Evolutionary conservation across 2,329 filamentous ascomycete species (phyloP), one percentile per base, ranked within the genome.

Genomic region (Gaeumannomyces sp.): DNA sequence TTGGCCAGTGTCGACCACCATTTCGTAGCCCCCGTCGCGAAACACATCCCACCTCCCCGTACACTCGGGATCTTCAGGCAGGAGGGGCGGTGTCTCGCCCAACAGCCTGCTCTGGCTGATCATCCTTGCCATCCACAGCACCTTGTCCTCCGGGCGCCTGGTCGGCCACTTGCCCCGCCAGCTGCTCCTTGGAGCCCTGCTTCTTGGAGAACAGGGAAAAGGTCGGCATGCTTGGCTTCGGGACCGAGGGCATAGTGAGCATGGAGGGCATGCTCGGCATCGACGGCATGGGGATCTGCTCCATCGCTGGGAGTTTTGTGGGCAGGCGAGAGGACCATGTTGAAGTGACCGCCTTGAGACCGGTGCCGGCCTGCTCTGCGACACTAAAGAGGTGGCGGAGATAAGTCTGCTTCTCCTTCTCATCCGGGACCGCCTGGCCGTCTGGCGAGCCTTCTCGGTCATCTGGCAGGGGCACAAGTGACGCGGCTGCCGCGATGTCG

Each of bases 401-500:
- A 69, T 84, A 84, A 0, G 75, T 77, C 60, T 76, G 73, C 3
- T 73, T 73, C 25, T 77, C 74, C 29, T 72, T 75, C 10, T 72
- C 72, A 45, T 73, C 73, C 25, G 66, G 60, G 14, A 69, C 68
- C 0, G 67, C 71, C 1, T 75, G 68, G 0, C 76, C 69, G 0
- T 75, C 73, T 0, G 73, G 72, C 7, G 64, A 38, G 13, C 68
- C 71, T 7, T 76, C 74, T 25, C 77, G 73, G 27, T 80, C 80
- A 27, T 76, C 76, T 0, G 82, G 81, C 0, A 83, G 71, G 0
- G 81, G 81, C 0, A 82, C 79, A 2, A 83, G 73, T 0, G 81
- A 80, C 1, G 82, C 81, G 0, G 82, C 81, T 0, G 81, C 81
- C 0, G 81, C 80, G 38, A 84, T 84, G 65, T 84, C 82, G 56